A percentile compares a stretch with the other conserved stretches of the same genome.
phyloP scores from a whole-genome alignment of 116 monocot species.

The Posidonia oceanica region DNA sequence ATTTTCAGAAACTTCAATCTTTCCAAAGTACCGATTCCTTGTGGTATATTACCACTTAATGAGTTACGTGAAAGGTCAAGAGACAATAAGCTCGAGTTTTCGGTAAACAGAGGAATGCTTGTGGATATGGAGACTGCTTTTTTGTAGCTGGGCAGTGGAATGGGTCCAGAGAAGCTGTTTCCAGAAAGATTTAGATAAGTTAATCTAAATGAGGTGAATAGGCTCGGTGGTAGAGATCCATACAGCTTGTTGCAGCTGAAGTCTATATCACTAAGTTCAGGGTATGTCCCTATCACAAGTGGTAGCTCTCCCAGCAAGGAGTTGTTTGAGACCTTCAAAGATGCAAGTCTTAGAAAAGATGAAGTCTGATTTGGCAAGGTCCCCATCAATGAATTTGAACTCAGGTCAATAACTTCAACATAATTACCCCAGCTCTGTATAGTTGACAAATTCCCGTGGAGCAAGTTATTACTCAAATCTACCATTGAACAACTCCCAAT shows the following conservation, averaged over 20 bases:
- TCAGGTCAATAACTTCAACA: slow-evolving; percentile 56
- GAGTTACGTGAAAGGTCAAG: slow-evolving; percentile 80
- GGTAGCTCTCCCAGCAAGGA: slow-evolving; percentile 60
- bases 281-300: slow-evolving; percentile 59
- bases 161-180: slow-evolving; percentile 53
- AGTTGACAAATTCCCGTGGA: slow-evolving; percentile 54
- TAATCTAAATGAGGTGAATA: slow-evolving; percentile 54
- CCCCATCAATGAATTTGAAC: slow-evolving; percentile 57
- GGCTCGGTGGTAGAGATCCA: slow-evolving; percentile 41
- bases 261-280: slow-evolving; percentile 42
- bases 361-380: slow-evolving; percentile 55
- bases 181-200: slow-evolving; percentile 61
- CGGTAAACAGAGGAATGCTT: background rate
- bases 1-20: slow-evolving; percentile 33
- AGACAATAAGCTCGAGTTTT: slow-evolving; percentile 27
- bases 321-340: slow-evolving; percentile 60
- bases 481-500: slow-evolving; percentile 58
- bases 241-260: slow-evolving; percentile 53
- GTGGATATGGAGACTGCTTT: slow-evolving; percentile 7
- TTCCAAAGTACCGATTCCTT: slow-evolving; percentile 27
- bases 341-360: slow-evolving; percentile 52
- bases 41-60: slow-evolving; percentile 36
- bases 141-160: slow-evolving; percentile 23
- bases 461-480: slow-evolving; percentile 60
- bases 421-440: slow-evolving; percentile 65